phyloP scores from a whole-genome alignment of 139 green algal species.

The Chlorella vulgaris region DNA sequence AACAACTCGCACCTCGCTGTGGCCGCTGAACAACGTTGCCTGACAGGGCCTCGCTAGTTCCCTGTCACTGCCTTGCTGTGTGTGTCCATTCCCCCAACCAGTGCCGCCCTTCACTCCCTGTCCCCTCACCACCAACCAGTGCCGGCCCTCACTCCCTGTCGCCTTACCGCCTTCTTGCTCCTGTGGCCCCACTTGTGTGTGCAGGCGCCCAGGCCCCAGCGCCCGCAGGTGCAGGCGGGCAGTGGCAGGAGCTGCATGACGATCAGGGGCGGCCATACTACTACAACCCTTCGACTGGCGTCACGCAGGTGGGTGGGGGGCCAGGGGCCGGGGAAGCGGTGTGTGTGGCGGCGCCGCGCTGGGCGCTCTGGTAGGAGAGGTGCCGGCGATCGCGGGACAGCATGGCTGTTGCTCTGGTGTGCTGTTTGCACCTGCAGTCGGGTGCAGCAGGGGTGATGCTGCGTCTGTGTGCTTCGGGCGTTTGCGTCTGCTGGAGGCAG shows the following conservation, averaged over 20 bases:
- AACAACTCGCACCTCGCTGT: not conserved
- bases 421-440: not conserved
- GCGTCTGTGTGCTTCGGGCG: too few relatives aligned
- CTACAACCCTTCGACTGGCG: conserved; percentile 88
- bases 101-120: not conserved
- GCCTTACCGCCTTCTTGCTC: too few relatives aligned
- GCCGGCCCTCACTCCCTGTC: not conserved
- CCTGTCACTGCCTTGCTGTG: too few relatives aligned
- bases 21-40: not conserved
- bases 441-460: too few relatives aligned
- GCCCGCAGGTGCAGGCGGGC: not conserved
- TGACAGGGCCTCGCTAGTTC: too few relatives aligned
- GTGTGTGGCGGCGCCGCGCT: too few relatives aligned
- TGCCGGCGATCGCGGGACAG: too few relatives aligned
- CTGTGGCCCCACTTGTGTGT: not conserved
- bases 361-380: too few relatives aligned
- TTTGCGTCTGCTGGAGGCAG: too few relatives aligned
- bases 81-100: not conserved
- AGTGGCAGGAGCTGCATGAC: conserved; percentile 77
- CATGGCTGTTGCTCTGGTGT: not conserved
- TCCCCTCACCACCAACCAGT: not conserved
- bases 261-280: conserved; percentile 86
- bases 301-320: conserved; percentile 61
- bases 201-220: not conserved
- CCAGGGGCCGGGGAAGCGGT: too few relatives aligned